Conservation (phyloP, 2,329 filamentous ascomycete species). For the Pseudocercospora fijiensis region DNA sequence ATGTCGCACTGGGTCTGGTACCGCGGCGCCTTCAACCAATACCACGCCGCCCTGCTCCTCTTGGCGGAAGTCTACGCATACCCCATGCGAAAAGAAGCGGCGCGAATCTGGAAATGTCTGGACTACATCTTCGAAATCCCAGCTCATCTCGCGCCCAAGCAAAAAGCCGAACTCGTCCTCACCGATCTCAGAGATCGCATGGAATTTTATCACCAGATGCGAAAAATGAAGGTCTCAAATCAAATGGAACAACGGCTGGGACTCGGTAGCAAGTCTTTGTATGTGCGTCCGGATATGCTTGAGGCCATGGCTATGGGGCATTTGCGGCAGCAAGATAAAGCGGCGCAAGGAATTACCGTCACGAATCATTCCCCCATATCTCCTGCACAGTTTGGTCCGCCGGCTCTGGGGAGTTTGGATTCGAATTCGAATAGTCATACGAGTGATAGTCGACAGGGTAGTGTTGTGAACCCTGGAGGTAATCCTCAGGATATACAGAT, state of each 20-base stretch:
- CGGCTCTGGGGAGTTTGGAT: slow-evolving; percentile 19
- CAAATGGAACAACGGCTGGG: slow-evolving; percentile 35
- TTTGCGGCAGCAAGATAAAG: slow-evolving; percentile 19
- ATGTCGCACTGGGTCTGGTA: slow-evolving; percentile 69
- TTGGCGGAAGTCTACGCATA: slow-evolving; percentile 65
- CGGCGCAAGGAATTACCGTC: slow-evolving; percentile 7
- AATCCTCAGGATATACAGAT: not conserved
- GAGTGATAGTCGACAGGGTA: slow-evolving; percentile 28
- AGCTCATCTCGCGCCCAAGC: slow-evolving; percentile 49
- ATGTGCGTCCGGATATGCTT: not conserved
- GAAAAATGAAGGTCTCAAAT: slow-evolving; percentile 47
- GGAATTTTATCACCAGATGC: slow-evolving; percentile 58
- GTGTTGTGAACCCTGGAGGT: slow-evolving; percentile 20
- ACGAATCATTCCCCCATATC: slow-evolving; percentile 10
- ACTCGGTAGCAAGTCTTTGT: slow-evolving; percentile 7
- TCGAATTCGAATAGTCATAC: slow-evolving; percentile 21
- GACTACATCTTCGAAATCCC: slow-evolving; percentile 70
- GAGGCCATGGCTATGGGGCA: slow-evolving; percentile 15
- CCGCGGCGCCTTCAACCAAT: slow-evolving; percentile 67
- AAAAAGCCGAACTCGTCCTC: slow-evolving; percentile 63
- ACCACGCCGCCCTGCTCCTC: slow-evolving; percentile 67
- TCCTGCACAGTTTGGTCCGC: slow-evolving; percentile 32
- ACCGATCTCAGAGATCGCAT: slow-evolving; percentile 62
- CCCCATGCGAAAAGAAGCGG: slow-evolving; percentile 57
- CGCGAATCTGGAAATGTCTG: slow-evolving; percentile 68